These are phyloP conservation scores for Euphorbia peplus DNA, from an alignment of 345 rosid species.

Conservation along the genomic window DNA sequence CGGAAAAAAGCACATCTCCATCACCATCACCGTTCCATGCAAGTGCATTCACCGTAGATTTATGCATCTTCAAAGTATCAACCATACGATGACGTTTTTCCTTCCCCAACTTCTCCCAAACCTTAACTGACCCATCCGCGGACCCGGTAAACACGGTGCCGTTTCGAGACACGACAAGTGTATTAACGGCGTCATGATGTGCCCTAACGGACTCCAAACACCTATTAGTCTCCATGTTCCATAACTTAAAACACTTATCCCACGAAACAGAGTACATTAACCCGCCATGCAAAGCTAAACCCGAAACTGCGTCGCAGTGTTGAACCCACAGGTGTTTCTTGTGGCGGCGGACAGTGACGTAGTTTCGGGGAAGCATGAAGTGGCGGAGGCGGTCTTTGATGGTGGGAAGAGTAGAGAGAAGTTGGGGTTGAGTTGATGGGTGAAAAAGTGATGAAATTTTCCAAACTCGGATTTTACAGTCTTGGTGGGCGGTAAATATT, in stretches of 20 bases:
- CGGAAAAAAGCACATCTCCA: conserved; percentile 38
- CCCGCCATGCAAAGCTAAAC: conserved; percentile 31
- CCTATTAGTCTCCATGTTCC: conserved; percentile 24
- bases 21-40: conserved; percentile 37
- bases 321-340: conserved; percentile 47
- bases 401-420: conserved; percentile 44
- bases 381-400: conserved; percentile 32
- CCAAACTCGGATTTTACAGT: conserved; percentile 48
- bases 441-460: conserved; percentile 4
- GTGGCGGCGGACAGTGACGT: conserved; percentile 44
- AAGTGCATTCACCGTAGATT: conserved; percentile 40
- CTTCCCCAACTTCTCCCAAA: conserved; percentile 32
- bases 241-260: conserved; percentile 49
- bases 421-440: conserved; percentile 24
- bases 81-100: conserved; percentile 30
- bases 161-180: conserved; percentile 30
- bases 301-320: conserved; percentile 46
- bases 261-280: conserved; percentile 48
- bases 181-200: conserved; percentile 47
- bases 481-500: conserved; percentile 56
- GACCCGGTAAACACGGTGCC: conserved; percentile 47
- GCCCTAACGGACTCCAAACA: conserved; percentile 49
- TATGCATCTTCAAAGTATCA: conserved; percentile 35
- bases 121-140: conserved; percentile 36
- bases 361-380: conserved; percentile 34